Base-by-base conservation (phyloP, 2,329 filamentous ascomycete species). In the Cytospora piceicola region DNA sequence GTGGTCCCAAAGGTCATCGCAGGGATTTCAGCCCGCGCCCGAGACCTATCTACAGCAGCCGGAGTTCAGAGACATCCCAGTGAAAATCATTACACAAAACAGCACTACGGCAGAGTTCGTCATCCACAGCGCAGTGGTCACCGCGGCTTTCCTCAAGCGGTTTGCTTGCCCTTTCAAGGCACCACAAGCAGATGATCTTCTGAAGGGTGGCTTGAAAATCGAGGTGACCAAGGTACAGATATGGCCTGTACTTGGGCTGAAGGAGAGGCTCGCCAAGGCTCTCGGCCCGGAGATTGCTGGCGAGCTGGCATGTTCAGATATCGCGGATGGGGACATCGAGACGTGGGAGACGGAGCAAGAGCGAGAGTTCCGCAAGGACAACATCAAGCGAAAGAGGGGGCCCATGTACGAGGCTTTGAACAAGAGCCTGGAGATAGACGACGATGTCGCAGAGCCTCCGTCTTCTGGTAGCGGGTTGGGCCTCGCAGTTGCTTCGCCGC, bases 161-260 rank as follows among this genome's bases (percentile, higher is more conserved):
- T 86, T 87, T 62, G 77, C 85, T 63, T 70, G 80, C 17, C 85
- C 84, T 0, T 74, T 76, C 61, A 80, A 77, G 61, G 76, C 77
- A 2, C 79, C 79, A 1, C 30, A 63, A 11, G 55, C 60, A 15
- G 69, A 72, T 3, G 70, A 75, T 3, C 70, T 69, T 2, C 71
- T 71, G 5, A 70, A 72, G 17, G 57, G 75, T 3, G 78, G 79
- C 2, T 74, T 87, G 66, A 75, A 75, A 42, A 81, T 87, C 24
- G 76, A 81, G 39, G 81, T 82, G 71, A 76, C 77, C 2, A 78
- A 78, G 9, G 82, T 87, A 2, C 81, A 82, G 0, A 77, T 83
- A 30, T 87, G 83, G 83, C 85, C 85, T 0, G 77, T 86, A 7
- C 71, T 85, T 0, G 85, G 84, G 4, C 77, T 88, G 8, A 81